A percentile compares a stretch with the other conserved stretches of the same genome.
Evolutionary conservation across 1,284 basidiomycete genomes (phyloP).

Genomic region (Dichomitus squalens): DNA sequence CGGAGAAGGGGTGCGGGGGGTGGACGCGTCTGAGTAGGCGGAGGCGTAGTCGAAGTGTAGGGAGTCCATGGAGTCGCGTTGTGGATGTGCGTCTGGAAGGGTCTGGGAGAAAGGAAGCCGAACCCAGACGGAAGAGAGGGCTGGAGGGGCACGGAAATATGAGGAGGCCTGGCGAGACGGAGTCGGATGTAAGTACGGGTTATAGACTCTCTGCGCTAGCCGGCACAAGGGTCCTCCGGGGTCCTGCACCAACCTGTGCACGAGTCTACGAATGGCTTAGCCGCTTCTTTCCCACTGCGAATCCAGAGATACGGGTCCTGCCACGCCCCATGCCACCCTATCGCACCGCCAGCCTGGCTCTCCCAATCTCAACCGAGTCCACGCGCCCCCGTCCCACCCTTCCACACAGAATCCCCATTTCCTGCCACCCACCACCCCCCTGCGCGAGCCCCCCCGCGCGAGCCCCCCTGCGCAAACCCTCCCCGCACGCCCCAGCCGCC

Average conservation of each 20-base stretch:
- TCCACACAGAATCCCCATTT: constrained; percentile 2
- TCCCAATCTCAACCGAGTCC: not conserved
- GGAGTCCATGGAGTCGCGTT: constrained; percentile 50
- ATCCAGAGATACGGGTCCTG: constrained; percentile 14
- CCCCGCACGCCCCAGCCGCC: not conserved
- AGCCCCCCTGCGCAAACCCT: not conserved
- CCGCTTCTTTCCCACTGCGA: constrained; percentile 21
- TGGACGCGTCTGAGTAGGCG: constrained; percentile 58
- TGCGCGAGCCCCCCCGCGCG: not conserved
- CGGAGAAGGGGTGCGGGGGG: constrained; percentile 73
- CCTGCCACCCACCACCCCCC: not conserved
- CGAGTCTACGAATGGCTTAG: constrained; percentile 19
- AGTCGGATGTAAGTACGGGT: constrained; percentile 5
- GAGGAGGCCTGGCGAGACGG: constrained; percentile 11
- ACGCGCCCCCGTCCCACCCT: constrained; percentile 13
- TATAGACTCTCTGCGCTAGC: constrained; percentile 6
- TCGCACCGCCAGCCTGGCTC: constrained; percentile 12
- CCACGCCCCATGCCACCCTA: constrained; percentile 22
- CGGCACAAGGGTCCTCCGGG: constrained; percentile 18
- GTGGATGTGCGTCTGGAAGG: constrained; percentile 18
- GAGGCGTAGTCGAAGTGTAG: constrained; percentile 64
- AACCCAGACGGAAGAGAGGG: constrained; percentile 16
- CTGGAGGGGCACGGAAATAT: constrained; percentile 16
- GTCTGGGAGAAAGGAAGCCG: constrained; percentile 25
- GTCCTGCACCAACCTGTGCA: constrained; percentile 24